Evolutionary conservation across 2,329 filamentous ascomycete species (phyloP).

Genomic region (Apiospora koreana): DNA sequence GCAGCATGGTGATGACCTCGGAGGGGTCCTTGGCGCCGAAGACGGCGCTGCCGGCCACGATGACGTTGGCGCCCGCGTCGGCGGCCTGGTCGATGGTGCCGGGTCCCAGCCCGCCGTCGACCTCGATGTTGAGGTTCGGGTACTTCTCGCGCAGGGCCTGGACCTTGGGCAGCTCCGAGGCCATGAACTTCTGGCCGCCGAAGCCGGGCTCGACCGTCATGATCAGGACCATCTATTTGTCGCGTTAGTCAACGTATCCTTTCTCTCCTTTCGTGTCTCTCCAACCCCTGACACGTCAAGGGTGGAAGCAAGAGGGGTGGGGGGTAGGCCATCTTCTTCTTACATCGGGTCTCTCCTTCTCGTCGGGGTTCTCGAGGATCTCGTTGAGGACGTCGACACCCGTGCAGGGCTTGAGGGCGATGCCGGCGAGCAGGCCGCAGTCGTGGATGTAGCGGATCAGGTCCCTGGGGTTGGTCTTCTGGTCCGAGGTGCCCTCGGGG

Average conservation of each 20-base stretch:
- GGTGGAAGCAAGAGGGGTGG: background rate
- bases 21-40: conserved; percentile 89
- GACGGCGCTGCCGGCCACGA: conserved; percentile 93
- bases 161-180: conserved; percentile 92
- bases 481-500: conserved; percentile 68
- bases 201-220: conserved; percentile 99
- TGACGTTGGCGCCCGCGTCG: conserved; percentile 95
- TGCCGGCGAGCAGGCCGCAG: conserved; percentile 83
- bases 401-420: conserved; percentile 94
- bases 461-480: conserved; percentile 78
- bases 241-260: background rate
- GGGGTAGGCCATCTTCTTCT: conserved; percentile 34
- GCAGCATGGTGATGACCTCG: conserved; percentile 81
- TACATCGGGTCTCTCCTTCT: conserved; percentile 85
- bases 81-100: conserved; percentile 92
- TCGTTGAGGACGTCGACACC: conserved; percentile 90
- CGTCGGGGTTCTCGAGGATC: conserved; percentile 72
- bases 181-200: conserved; percentile 98
- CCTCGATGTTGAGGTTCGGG: conserved; percentile 93
- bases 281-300: too few relatives aligned
- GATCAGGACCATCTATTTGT: conserved; percentile 84
- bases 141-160: conserved; percentile 79
- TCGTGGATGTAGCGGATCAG: conserved; percentile 90
- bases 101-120: conserved; percentile 88
- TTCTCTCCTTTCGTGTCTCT: background rate